phyloP scores from a whole-genome alignment of 2,329 filamentous ascomycete genomes.

The Fusarium xylarioides region DNA sequence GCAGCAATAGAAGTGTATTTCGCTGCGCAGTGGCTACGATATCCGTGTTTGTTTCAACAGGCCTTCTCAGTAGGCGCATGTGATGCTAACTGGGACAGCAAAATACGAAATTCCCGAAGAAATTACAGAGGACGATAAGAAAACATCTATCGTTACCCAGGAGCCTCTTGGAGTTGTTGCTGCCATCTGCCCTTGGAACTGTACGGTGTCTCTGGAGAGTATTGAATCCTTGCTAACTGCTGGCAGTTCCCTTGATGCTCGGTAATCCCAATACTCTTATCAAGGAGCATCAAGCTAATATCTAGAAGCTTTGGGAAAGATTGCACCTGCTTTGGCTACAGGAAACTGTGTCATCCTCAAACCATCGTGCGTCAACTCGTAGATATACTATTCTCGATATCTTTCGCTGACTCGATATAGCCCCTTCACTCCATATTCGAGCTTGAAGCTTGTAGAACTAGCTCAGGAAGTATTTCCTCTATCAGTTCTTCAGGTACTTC shows the following conservation, averaged over 20 bases:
- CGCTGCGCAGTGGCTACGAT: neutral
- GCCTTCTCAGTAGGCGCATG: neutral
- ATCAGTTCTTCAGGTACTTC: neutral
- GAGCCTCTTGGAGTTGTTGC: conserved; percentile 1
- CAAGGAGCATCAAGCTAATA: neutral
- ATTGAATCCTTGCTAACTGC: neutral
- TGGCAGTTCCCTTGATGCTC: neutral
- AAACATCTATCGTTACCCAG: neutral
- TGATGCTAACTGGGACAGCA: neutral
- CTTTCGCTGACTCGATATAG: neutral
- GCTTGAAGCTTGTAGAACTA: neutral
- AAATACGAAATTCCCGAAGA: neutral
- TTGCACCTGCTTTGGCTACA: neutral
- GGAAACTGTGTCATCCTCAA: conserved; percentile 2
- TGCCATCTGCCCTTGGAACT: conserved; percentile 5
- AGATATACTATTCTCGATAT: neutral
- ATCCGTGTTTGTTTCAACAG: neutral
- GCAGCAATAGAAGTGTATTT: conserved; percentile 2
- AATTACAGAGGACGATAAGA: neutral
- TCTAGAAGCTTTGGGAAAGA: neutral
- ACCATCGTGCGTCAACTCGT: neutral
- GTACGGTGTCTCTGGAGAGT: neutral
- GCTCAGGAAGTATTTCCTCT: neutral
- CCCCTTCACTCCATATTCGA: neutral
- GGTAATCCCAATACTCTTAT: neutral